Conservation (phyloP, 202 grass and related monocot genomes). For the Zizania palustris region DNA sequence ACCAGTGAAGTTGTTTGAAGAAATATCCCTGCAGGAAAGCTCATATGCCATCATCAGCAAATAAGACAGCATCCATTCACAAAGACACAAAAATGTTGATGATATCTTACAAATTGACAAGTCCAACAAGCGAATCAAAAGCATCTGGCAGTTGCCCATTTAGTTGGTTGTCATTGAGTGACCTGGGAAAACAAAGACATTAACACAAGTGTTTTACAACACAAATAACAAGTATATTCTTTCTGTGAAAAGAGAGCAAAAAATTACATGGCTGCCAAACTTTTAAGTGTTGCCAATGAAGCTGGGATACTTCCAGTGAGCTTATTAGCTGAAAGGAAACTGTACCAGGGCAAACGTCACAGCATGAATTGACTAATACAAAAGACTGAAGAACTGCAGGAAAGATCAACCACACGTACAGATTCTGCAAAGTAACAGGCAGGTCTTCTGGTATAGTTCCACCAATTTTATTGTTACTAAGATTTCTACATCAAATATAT, state of each 20-base stretch:
- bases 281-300: conserved; percentile 73
- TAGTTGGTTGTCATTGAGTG: conserved; percentile 78
- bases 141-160: conserved; percentile 73
- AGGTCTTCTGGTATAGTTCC: conserved; percentile 87
- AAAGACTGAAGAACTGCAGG: conserved; percentile 20
- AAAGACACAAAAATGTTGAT: background rate
- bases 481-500: conserved; percentile 53
- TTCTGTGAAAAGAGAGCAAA: background rate
- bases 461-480: conserved; percentile 96
- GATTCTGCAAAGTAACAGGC: conserved; percentile 64
- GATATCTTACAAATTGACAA: conserved; percentile 79
- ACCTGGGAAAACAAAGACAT: conserved; percentile 57
- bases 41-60: conserved; percentile 26
- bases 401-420: conserved; percentile 54
- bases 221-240: conserved; percentile 6
- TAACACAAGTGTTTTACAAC: background rate
- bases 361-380: conserved; percentile 8
- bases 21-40: conserved; percentile 55
- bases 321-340: conserved; percentile 92
- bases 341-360: conserved; percentile 41
- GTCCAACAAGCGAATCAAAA: conserved; percentile 64
- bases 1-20: conserved; percentile 70
- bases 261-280: conserved; percentile 77
- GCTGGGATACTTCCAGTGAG: conserved; percentile 90
- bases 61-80: conserved; percentile 12